phyloP scores from a whole-genome alignment of 2,329 filamentous ascomycete genomes.

The Stylonectria norvegica region DNA sequence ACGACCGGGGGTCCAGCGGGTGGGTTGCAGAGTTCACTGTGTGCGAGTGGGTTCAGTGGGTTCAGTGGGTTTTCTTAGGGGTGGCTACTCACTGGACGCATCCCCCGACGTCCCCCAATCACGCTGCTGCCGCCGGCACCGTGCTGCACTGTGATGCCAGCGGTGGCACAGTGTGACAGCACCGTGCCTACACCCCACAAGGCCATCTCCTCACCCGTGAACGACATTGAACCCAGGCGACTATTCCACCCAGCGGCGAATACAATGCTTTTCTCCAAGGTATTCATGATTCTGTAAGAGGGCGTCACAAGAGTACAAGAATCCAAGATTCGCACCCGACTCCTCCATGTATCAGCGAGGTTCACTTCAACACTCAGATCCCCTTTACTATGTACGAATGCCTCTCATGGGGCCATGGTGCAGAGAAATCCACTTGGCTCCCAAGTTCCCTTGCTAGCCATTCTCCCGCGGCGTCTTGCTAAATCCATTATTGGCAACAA shows the following conservation, averaged over 20 bases:
- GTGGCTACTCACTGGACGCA: background rate
- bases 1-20: background rate
- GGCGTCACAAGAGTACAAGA: too few species aligned
- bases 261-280: too few species aligned
- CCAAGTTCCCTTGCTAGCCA: background rate
- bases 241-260: background rate
- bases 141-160: conserved; percentile 4
- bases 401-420: too few species aligned
- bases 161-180: background rate
- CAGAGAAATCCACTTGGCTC: conserved; percentile 16
- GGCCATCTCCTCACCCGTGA: too few species aligned
- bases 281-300: too few species aligned
- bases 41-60: background rate
- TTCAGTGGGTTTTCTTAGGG: background rate
- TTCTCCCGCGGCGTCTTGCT: too few species aligned
- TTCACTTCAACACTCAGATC: too few species aligned
- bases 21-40: background rate
- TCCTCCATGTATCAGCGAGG: too few species aligned
- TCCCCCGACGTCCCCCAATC: conserved; percentile 18
- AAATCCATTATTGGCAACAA: too few species aligned
- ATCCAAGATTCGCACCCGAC: too few species aligned
- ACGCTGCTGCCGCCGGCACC: conserved; percentile 5
- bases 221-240: conserved; percentile 6
- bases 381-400: too few species aligned
- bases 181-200: background rate